Base-by-base conservation (phyloP, 192 early-diverging fungal species). In the Entomortierella beljakovae region DNA sequence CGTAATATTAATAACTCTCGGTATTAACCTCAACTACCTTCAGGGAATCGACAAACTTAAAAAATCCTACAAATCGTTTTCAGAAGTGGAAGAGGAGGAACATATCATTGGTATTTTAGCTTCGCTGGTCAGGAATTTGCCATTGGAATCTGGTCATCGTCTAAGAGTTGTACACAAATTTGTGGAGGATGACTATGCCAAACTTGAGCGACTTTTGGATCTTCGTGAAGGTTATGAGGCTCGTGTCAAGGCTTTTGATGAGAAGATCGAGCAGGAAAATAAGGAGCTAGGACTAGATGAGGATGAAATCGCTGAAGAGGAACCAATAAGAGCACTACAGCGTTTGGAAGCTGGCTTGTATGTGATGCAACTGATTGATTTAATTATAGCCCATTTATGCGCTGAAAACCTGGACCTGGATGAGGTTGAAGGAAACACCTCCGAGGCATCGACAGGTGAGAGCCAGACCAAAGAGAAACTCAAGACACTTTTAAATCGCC, bases 51-150 rank as follows among this genome's bases (percentile, higher is more conserved):
- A 92, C 63, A 88, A 87, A 25, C 86, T 96, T 57, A 89, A 91
- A 64, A 98, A 93, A 82, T 70, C 81, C 9, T 95, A 97, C 86
- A 94, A 91, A 70, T 57, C 81, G 0, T 91, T 90, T 68, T 91
- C 94, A 0, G 93, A 95, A 49, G 60, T 85, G 0, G 95, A 97
- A 64, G 93, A 95, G 65, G 92, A 96, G 63, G 97, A 98, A 63
- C 95, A 97, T 66, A 83, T 93, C 0, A 81, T 96, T 6, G 91
- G 94, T 48, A 94, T 97, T 55, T 82, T 99, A 42, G 81, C 91
- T 13, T 94, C 92, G 26, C 80, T 99, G 18, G 85, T 98, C 61
- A 86, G 89, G 34, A 87, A 91, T 35, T 80, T 95, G 3, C 82
- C 86, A 15, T 49, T 80, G 13, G 82, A 84, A 33, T 84, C 90